Base-by-base conservation (phyloP, 2,329 filamentous ascomycete species). In the Lizonia empirigonia region DNA sequence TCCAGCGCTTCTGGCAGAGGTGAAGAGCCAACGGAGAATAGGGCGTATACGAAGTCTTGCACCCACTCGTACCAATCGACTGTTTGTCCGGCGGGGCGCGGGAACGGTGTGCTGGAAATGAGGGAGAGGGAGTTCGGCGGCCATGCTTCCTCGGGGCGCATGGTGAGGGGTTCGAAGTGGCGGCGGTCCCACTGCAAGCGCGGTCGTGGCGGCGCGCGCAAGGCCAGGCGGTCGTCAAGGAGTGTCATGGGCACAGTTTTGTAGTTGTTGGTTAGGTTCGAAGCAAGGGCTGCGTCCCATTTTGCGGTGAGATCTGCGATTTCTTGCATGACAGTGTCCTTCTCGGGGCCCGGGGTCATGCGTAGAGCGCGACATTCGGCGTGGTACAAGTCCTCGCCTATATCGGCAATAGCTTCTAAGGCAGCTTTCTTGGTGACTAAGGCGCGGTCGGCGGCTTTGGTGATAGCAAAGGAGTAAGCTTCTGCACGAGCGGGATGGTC, bases 101-200 rank as follows among this genome's bases (percentile, higher is more conserved):
- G 53, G 4, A 80, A 80, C 3, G 89, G 88, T 58, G 86, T 82
- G 51, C 90, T 76, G 68, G 91, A 88, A 13, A 91, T 68, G 3
- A 93, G 81, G 9, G 77, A 74, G 47, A 84, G 76, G 6, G 78
- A 74, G 7, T 78, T 71, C 19, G 80, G 76, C 1, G 90, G 90
- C 68, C 80, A 90, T 63, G 90, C 87, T 58, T 96, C 91, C 1
- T 80, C 64, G 0, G 72, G 42, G 4, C 76, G 53, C 2, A 83
- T 80, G 19, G 76, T 71, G 13, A 96, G 76, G 0, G 90, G 88
- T 63, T 96, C 90, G 63, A 84, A 85, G 2, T 77, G 74, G 13
- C 91, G 85, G 1, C 82, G 79, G 70, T 96, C 90, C 84, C 86
- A 92, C 38, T 63, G 56, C 4, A 70, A 40, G 15, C 63, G 68